Conservation (phyloP, 2,329 filamentous ascomycete genomes). For the Stemphylium beticola region DNA sequence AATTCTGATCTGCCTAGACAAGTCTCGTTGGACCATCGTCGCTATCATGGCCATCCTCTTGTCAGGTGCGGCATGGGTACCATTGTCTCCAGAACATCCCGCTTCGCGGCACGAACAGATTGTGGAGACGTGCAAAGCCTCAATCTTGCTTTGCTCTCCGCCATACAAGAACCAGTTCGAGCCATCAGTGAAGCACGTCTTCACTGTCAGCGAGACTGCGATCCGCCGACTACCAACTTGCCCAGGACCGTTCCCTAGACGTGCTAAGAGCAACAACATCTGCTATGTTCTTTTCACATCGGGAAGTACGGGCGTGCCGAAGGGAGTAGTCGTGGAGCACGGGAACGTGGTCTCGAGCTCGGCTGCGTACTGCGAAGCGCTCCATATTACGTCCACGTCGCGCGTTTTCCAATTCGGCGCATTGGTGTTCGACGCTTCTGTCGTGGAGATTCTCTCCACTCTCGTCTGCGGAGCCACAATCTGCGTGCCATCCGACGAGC, state of each 20-base stretch:
- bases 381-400: slow-evolving; percentile 35
- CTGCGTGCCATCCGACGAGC: slow-evolving; percentile 46
- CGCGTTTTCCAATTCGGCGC: slow-evolving; percentile 47
- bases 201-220: slow-evolving; percentile 23
- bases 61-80: slow-evolving; percentile 43
- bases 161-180: slow-evolving; percentile 28
- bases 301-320: slow-evolving; percentile 43
- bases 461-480: slow-evolving; percentile 41
- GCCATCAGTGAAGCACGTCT: slow-evolving; percentile 23
- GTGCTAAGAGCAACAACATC: slow-evolving; percentile 26
- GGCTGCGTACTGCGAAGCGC: slow-evolving; percentile 34
- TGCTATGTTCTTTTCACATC: slow-evolving; percentile 44
- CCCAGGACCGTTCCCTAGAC: slow-evolving; percentile 11
- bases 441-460: slow-evolving; percentile 43
- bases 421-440: slow-evolving; percentile 43
- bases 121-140: slow-evolving; percentile 34
- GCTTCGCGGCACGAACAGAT: slow-evolving; percentile 36
- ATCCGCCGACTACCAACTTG: slow-evolving; percentile 23
- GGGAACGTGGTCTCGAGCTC: slow-evolving; percentile 36
- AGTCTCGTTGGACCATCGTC: slow-evolving; percentile 47
- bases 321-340: slow-evolving; percentile 43
- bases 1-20: slow-evolving; percentile 46
- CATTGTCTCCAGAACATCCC: slow-evolving; percentile 37
- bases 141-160: slow-evolving; percentile 38
- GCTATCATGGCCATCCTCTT: slow-evolving; percentile 47